phyloP scores from a whole-genome alignment of 2,329 filamentous ascomycete species.

The Fonsecaea multimorphosa region DNA sequence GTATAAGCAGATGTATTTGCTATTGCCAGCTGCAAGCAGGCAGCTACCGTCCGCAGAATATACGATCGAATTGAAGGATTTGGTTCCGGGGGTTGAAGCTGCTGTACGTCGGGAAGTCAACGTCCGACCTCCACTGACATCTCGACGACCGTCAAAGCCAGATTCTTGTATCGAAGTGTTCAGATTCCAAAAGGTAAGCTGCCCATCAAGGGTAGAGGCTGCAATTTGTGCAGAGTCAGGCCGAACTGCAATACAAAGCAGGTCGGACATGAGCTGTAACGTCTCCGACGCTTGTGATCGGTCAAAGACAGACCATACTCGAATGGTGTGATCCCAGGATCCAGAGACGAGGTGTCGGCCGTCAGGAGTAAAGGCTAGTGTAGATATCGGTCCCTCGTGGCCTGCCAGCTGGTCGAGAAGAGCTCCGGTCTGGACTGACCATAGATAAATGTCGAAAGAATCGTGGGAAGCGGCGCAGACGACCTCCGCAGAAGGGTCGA shows the following conservation, averaged over 20 bases:
- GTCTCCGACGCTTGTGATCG: constrained; percentile 95
- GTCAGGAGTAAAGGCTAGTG: constrained; percentile 85
- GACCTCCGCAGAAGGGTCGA: constrained; percentile 96
- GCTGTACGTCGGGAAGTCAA: constrained; percentile 86
- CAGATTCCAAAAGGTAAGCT: constrained; percentile 93
- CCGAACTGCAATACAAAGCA: constrained; percentile 82
- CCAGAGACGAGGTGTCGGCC: constrained; percentile 84
- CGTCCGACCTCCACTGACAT: constrained; percentile 91
- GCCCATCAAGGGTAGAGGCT: constrained; percentile 89
- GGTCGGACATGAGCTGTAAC: constrained; percentile 87
- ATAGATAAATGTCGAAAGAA: constrained; percentile 96
- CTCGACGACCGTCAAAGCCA: constrained; percentile 85
- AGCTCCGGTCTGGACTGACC: constrained; percentile 97
- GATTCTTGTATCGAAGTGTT: constrained; percentile 84
- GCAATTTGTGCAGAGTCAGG: constrained; percentile 92
- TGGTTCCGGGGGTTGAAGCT: constrained; percentile 87
- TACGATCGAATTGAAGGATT: constrained; percentile 83
- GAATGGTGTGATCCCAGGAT: constrained; percentile 94
- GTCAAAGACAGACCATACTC: constrained; percentile 94
- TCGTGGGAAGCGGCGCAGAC: constrained; percentile 94
- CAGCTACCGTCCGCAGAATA: constrained; percentile 95
- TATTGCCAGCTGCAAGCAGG: constrained; percentile 88
- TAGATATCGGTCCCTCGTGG: constrained; percentile 91
- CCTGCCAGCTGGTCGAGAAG: constrained; percentile 87
- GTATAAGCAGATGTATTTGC: constrained; percentile 98